These are phyloP conservation scores for Acanthamoeba quina DNA, from an alignment of 208 protist genomes.

Conservation along the genomic window DNA sequence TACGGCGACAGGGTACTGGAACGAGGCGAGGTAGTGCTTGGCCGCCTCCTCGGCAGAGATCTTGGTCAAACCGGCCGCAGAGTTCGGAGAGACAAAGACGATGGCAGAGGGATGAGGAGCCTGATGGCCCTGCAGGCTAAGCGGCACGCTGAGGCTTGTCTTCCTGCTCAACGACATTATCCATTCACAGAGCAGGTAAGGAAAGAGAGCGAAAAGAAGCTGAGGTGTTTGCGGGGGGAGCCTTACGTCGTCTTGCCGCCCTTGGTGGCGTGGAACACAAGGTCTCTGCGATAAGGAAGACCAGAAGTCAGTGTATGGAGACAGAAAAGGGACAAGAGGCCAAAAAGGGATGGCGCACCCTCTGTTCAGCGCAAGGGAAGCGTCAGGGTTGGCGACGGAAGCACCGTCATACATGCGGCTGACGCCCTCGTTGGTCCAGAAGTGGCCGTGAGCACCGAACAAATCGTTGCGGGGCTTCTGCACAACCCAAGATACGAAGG, in stretches of 20 bases:
- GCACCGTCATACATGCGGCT: slow-evolving; percentile 66
- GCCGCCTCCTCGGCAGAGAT: slow-evolving; percentile 60
- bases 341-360: background rate
- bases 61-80: slow-evolving; percentile 47
- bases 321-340: background rate
- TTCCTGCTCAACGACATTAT: background rate
- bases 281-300: slow-evolving; percentile 20
- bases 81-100: slow-evolving; percentile 43
- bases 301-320: background rate
- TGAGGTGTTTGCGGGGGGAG: background rate
- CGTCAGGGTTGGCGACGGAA: slow-evolving; percentile 21
- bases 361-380: slow-evolving; percentile 37
- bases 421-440: slow-evolving; percentile 63
- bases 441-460: slow-evolving; percentile 54
- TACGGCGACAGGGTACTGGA: slow-evolving; percentile 47
- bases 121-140: slow-evolving; percentile 5
- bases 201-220: background rate
- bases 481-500: background rate
- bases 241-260: slow-evolving; percentile 57
- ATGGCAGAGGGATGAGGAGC: slow-evolving; percentile 52
- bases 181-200: background rate
- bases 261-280: slow-evolving; percentile 50
- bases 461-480: slow-evolving; percentile 66
- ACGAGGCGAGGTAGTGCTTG: slow-evolving; percentile 59
- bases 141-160: slow-evolving; percentile 40